Base-by-base conservation (phyloP, 2,329 filamentous ascomycete species). In the Echinosphaeria canescens region DNA sequence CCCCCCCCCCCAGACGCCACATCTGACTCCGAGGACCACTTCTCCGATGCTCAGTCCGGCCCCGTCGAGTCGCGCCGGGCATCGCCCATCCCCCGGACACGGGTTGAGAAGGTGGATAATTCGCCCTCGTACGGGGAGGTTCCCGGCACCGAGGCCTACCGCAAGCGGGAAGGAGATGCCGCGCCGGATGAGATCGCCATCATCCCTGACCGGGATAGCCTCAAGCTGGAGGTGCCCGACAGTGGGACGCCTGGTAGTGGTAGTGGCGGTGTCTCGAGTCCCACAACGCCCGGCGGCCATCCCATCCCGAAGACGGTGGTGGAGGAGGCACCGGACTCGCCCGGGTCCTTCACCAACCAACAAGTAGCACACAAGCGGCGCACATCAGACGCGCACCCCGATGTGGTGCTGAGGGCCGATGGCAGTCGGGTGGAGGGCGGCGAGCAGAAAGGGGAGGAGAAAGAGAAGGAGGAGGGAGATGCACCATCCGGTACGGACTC, bases 11-110 rank as follows among this genome's bases (percentile, higher is more conserved):
- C 17, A 32, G 46, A 43, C 48, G 61, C 62, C 31, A 54, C 53
- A 16, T 71, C 68, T 26, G 70, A 74, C 33, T 72, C 66, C 15
- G 70, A 75, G 24, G 70, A 75, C 36, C 70, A 75, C 47, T 75
- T 72, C 45, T 73, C 64, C 27, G 70, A 75, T 42, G 69, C 70
- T 18, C 62, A 62, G 29, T 70, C 66, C 18, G 57, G 46, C 14
- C 29, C 52, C 41, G 30, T 46, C 38, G 36, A 61, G 46, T 41
- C 52, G 48, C 7, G 48, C 15, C 29, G 44, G 22, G 46, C 42
- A 33, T 62, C 61, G 10, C 60, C 64, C 13, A 58, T 69, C 28
- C 67, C 64, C n/a, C 57, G 51, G 33, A 67, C 62, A 14, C 49
- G 62, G 28, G 55, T 70, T 18, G 63, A 71, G 40, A 64, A 58